Evolutionary conservation across 2,329 filamentous ascomycete genomes (phyloP), one percentile per base, ranked within the genome.

Genomic region (Pseudogymnoascus pannorum): DNA sequence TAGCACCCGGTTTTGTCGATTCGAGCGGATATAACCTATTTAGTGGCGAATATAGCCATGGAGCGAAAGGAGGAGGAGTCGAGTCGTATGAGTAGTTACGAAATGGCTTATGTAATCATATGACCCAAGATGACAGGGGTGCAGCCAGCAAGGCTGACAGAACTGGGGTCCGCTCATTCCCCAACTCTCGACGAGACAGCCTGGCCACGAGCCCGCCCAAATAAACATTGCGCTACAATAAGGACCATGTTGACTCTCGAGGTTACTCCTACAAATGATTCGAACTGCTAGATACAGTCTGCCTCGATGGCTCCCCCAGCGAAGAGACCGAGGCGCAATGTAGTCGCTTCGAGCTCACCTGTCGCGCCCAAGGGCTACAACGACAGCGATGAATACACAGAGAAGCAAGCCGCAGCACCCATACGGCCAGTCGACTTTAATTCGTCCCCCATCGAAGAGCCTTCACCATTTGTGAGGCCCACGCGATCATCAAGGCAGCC

Each of bases 261-360:
- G 16, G 26, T 16, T 31, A 6, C n/a, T 54, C 26, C 26, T 12
- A 18, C 48, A 31, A 54, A 54, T 54, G 48, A 33, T 20, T 14
- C 26, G 14, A 14, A n/a, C 9, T 31, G n/a, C 26, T 54, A 54
- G n/a, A 54, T 54, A 60, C 11, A 20, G 31, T 12, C 33, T 44
- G 57, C 48, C 48, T 38, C 36, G 18, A 72, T 73, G 71, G 70
- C 71, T 62, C 70, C 71, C 62, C 70, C 72, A 62, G 64, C 69
- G 40, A 73, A 72, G 61, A 68, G 84, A 72, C 81, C 80, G 67
- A 82, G 78, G 77, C 81, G 79, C 67, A 84, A 81, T 71, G 73
- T 81, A 68, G 72, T 84, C 64, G 58, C 62, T 42, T 65, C 66
- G 11, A 68, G 68, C 14, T 67, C 70, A 44, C 63, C 65, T 14